Conservation (phyloP, 2,329 filamentous ascomycete genomes). For the Coniochaeta sp. region DNA sequence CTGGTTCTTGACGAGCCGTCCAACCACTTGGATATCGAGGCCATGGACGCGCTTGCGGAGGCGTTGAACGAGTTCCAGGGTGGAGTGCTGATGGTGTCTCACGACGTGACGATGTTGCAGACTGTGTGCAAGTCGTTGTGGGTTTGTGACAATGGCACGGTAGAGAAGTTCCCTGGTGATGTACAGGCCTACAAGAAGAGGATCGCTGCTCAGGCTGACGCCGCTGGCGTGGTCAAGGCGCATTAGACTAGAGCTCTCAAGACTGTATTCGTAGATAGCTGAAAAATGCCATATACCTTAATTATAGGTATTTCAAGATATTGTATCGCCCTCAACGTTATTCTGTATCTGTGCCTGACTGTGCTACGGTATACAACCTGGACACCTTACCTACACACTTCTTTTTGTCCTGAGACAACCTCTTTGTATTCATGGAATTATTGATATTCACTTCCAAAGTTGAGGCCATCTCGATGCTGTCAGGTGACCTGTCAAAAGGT, state of each 20-base stretch:
- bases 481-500: not conserved
- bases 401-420: not conserved
- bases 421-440: no score
- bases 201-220: constrained; percentile 83
- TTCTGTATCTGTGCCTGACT: no score
- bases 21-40: constrained; percentile 98
- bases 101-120: constrained; percentile 98
- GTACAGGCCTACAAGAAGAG: constrained; percentile 97
- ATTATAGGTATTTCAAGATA: not conserved
- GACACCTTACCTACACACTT: no score
- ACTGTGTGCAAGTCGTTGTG: constrained; percentile 91
- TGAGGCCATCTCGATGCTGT: not conserved
- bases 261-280: not conserved
- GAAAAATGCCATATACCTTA: not conserved
- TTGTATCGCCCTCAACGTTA: no score
- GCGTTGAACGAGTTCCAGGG: constrained; percentile 84
- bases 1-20: constrained; percentile 96
- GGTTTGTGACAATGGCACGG: constrained; percentile 91
- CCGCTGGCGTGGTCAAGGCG: constrained; percentile 72
- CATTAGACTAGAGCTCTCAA: constrained; percentile 29
- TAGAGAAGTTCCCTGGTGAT: constrained; percentile 93
- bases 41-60: constrained; percentile 89
- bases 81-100: constrained; percentile 95
- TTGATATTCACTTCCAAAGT: no score
- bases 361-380: no score